Conservation (phyloP, 106 monocot species). For the Cymbidium sinense region DNA sequence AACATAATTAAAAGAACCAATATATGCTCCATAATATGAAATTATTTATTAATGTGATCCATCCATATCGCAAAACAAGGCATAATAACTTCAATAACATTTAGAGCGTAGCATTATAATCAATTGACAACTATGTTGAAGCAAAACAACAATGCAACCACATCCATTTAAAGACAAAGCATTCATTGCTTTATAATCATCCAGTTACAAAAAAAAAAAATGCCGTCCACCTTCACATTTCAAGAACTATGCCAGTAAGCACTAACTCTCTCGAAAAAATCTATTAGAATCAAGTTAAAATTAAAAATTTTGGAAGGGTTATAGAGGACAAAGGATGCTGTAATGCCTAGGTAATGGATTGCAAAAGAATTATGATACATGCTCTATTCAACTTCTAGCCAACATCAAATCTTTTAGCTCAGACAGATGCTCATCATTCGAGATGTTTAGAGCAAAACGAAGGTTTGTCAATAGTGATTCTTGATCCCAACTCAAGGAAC, state of each 20-base stretch:
- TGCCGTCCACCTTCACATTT: neutral
- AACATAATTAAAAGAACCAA: neutral
- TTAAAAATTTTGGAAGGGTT: neutral
- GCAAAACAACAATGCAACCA: neutral
- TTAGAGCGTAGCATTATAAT: neutral
- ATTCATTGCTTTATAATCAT: neutral
- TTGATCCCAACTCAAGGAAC: constrained; percentile 26
- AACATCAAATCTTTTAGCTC: constrained; percentile 11
- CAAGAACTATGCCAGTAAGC: neutral
- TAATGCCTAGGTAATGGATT: neutral
- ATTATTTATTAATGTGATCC: neutral
- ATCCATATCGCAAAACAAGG: neutral
- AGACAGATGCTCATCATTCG: constrained; percentile 16
- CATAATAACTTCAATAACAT: neutral
- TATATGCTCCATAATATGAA: neutral
- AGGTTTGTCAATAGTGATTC: constrained; percentile 18
- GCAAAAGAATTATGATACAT: neutral
- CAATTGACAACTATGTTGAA: neutral
- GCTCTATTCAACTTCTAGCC: constrained; percentile 1
- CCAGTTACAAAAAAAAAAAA: neutral
- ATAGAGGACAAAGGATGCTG: neutral
- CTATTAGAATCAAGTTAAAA: neutral
- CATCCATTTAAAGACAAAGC: neutral
- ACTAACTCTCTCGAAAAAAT: neutral
- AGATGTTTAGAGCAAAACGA: constrained; percentile 17